These are phyloP conservation scores for Globisporangium polare DNA, from an alignment of 352 stramenopile genomes.

Conservation along the genomic window DNA sequence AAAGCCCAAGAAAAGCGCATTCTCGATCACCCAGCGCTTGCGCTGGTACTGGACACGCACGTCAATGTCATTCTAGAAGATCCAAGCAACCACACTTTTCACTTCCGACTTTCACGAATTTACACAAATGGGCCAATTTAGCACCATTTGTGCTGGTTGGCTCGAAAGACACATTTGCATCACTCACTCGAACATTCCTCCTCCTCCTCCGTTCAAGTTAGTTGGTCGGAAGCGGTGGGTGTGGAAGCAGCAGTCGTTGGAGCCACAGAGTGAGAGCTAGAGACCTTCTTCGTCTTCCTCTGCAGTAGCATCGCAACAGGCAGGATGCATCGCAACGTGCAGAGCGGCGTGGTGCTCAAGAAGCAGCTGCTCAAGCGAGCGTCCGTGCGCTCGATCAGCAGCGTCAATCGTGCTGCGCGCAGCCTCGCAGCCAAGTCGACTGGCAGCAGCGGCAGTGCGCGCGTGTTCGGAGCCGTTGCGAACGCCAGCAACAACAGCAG, in stretches of 20 bases:
- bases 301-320: not conserved
- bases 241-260: not conserved
- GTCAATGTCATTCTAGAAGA: conserved; percentile 9
- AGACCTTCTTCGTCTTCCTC: not conserved
- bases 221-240: conserved; percentile 6
- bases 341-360: conserved; percentile 12
- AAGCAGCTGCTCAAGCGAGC: conserved; percentile 11
- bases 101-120: no score
- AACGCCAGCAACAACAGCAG: not conserved
- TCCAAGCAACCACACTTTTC: not conserved
- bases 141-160: not conserved
- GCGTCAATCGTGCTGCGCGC: conserved; percentile 6
- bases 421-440: conserved; percentile 12
- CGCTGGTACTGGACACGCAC: no score
- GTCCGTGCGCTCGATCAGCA: conserved; percentile 10
- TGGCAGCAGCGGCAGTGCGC: not conserved
- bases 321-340: conserved; percentile 16
- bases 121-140: not conserved
- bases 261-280: not conserved
- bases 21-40: not conserved
- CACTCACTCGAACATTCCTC: conserved; percentile 6
- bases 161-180: not conserved
- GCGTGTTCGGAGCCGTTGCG: not conserved
- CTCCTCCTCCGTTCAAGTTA: not conserved
- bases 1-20: no score